Evolutionary conservation across 768 basidiomycete species (phyloP).

Genomic region (Mycena filopes): DNA sequence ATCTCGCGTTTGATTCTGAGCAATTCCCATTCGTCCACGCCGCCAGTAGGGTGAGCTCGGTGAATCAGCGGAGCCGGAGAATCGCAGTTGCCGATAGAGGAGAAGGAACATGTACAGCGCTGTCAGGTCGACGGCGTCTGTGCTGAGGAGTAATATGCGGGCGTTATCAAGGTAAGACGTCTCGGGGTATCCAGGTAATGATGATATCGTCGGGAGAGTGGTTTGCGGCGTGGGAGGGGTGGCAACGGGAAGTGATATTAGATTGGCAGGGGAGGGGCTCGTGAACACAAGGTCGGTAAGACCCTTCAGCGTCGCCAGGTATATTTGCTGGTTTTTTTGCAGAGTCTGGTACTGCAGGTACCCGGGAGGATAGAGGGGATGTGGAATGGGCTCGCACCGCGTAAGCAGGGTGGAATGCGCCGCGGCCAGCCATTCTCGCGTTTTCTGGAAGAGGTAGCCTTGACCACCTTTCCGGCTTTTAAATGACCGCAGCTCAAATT

Average conservation of each 20-base stretch:
- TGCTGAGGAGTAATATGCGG: slow-evolving; percentile 71
- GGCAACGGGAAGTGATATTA: slow-evolving; percentile 43
- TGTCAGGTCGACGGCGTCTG: slow-evolving; percentile 80
- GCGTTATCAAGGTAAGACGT: slow-evolving; percentile 83
- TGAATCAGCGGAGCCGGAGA: slow-evolving; percentile 54
- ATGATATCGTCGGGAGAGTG: slow-evolving; percentile 38
- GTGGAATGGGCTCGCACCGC: slow-evolving; percentile 51
- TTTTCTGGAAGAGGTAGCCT: slow-evolving; percentile 54
- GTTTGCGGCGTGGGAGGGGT: slow-evolving; percentile 45
- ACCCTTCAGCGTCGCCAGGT: slow-evolving; percentile 66
- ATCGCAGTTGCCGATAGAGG: slow-evolving; percentile 80
- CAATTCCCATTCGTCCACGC: slow-evolving; percentile 64
- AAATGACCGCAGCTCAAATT: slow-evolving; percentile 84
- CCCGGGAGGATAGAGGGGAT: slow-evolving; percentile 55
- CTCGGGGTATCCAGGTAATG: slow-evolving; percentile 70
- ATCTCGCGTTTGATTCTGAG: slow-evolving; percentile 78
- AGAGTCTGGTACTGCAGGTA: slow-evolving; percentile 56
- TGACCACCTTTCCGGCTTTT: slow-evolving; percentile 61
- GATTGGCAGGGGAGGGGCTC: slow-evolving; percentile 51
- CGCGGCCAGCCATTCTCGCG: slow-evolving; percentile 72
- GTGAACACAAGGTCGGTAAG: slow-evolving; percentile 75
- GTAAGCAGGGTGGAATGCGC: slow-evolving; percentile 60
- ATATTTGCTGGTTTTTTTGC: slow-evolving; percentile 64
- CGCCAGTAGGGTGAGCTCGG: slow-evolving; percentile 40
- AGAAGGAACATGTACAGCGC: slow-evolving; percentile 84